A percentile compares a stretch with the other conserved stretches of the same genome.
Evolutionary conservation across 148 eudicot genomes (phyloP).

Genomic region (Selenicereus undatus): DNA sequence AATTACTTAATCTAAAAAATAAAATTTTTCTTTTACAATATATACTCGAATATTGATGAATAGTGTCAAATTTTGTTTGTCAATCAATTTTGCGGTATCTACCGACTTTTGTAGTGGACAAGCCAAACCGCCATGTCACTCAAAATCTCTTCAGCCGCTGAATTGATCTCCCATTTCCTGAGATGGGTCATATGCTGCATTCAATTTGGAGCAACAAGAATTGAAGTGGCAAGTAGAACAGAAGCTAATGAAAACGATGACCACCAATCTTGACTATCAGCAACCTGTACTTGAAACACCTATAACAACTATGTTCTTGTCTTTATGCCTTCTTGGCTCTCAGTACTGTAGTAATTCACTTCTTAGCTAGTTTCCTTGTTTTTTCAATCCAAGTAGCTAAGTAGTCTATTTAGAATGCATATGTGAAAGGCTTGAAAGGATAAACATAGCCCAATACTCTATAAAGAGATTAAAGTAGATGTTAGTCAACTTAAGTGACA

Average conservation of each 20-base stretch:
- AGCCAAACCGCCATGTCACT: not conserved
- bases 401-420: no score
- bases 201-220: slow-evolving; percentile 1
- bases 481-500: no score
- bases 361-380: not conserved
- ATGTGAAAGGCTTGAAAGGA: no score
- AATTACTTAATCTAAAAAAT: no score
- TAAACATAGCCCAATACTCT: no score
- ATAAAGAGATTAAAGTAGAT: no score
- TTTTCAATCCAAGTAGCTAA: no score
- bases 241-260: not conserved
- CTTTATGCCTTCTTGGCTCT: not conserved
- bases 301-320: not conserved
- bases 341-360: not conserved
- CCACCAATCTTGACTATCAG: not conserved
- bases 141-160: not conserved
- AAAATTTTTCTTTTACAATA: not conserved
- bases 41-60: not conserved
- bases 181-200: not conserved
- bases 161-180: not conserved
- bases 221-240: not conserved
- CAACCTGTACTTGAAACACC: not conserved
- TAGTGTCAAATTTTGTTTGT: not conserved
- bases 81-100: not conserved
- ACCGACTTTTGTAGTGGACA: not conserved